These are phyloP conservation scores for Plantago ovata DNA, from an alignment of 257 asterid genomes.

Conservation along the genomic window DNA sequence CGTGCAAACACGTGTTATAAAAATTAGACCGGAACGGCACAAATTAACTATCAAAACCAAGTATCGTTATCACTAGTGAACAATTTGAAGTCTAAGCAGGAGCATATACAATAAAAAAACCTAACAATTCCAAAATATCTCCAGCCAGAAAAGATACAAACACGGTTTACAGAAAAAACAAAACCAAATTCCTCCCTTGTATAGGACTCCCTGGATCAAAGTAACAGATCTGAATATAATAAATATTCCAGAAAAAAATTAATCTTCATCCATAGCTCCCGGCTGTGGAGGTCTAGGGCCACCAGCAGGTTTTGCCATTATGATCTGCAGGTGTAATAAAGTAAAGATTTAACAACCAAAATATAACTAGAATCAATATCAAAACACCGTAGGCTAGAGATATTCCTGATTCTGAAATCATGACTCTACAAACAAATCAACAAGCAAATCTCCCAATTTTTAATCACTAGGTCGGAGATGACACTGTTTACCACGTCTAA, in stretches of 20 bases:
- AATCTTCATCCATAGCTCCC: constrained; percentile 53
- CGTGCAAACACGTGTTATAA: no score
- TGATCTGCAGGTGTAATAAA: constrained; percentile 29
- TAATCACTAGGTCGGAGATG: not conserved
- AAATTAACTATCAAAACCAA: no score
- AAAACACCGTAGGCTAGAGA: no score
- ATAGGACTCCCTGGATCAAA: constrained; percentile 1
- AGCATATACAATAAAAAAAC: constrained; percentile 12
- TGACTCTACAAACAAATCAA: not conserved
- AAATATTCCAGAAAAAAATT: constrained; percentile 2
- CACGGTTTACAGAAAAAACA: not conserved
- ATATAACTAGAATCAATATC: not conserved
- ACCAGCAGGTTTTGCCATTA: constrained; percentile 63
- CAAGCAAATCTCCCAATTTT: not conserved
- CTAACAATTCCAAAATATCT: not conserved
- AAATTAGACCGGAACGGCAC: no score
- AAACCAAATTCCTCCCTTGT: constrained; percentile 4
- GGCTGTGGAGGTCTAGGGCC: constrained; percentile 33
- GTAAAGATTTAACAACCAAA: constrained; percentile 3
- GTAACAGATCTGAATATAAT: constrained; percentile 12
- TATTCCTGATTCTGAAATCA: not conserved
- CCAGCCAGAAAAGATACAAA: not conserved
- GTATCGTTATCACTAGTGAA: no score
- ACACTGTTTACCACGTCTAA: no score
- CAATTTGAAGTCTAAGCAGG: not conserved